Evolutionary conservation across 139 green algal species (phyloP), one percentile per base, ranked within the genome.

Genomic region (Chlorella sorokiniana): DNA sequence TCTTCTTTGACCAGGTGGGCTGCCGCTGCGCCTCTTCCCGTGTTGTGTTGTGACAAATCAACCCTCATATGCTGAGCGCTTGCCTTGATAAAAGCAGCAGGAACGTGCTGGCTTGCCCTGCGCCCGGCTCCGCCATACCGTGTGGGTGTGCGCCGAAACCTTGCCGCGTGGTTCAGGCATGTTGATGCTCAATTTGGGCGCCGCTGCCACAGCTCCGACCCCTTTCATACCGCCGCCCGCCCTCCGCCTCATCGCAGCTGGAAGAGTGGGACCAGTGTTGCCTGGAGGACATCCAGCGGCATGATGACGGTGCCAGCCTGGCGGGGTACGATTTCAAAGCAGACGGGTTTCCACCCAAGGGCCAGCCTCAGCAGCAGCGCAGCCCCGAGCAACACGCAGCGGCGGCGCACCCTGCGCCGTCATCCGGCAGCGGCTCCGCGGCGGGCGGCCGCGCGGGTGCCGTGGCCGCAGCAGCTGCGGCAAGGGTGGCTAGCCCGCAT

Each of bases 191-290:
- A 23, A n/a, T 20, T 16, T 23, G 25, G 52, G 22, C 52, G 5
- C 6, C 52, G 25, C 22, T 61, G 52, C 52, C 52, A 10, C 27
- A 61, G n/a, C n/a, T n/a, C n/a, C n/a, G n/a, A n/a, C n/a, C n/a
- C n/a, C n/a, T 14, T 54, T 14, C 45, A 54, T 14, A 10, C 56
- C 56, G 14, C 56, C 5, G 16, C 23, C 56, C 56, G 11, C 7
- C 63, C 33, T 1, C 29, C 16, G 10, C 14, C 63, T 40, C 25
- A 42, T 20, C 56, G 63, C 56, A 88, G 84, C 23, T 88, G 1
- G 84, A 90, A 31, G 85, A 90, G 54, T 88, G 69, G 33, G 86
- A 90, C 40, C 54, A 85, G 44, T 83, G 76, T 6, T 85, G 84
- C 38, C 18, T 84, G 22, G 68, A 42, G 37, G 86, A 88, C 42